Conservation (phyloP, 306 rosid species). For the Clitoria ternatea region DNA sequence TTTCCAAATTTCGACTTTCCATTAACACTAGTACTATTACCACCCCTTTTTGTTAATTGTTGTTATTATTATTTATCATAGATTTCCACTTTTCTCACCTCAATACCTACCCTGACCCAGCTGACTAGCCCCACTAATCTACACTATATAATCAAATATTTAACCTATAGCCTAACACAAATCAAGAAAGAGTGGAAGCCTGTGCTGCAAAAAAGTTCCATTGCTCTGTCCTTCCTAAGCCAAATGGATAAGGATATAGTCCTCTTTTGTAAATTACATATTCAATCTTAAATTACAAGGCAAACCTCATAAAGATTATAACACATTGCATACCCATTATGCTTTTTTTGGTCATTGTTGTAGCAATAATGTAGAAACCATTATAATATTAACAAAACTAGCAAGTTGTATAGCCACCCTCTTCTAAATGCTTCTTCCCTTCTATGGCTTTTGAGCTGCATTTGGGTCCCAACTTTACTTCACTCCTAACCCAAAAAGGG, state of each 20-base stretch:
- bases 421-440: conserved; percentile 11
- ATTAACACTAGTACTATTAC: neutral
- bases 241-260: conserved; percentile 21
- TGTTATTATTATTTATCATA: neutral
- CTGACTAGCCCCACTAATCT: conserved; percentile 6
- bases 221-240: neutral
- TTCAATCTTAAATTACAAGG: conserved; percentile 38
- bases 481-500: conserved; percentile 20
- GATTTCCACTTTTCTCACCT: neutral
- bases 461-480: conserved; percentile 30
- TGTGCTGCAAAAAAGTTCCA: conserved; percentile 7
- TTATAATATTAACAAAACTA: conserved; percentile 20
- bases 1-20: neutral
- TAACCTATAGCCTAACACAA: neutral
- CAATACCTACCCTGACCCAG: conserved; percentile 19
- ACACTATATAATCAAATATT: conserved; percentile 5
- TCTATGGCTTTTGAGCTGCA: conserved; percentile 10
- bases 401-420: conserved; percentile 23
- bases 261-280: neutral
- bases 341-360: conserved; percentile 29
- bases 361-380: conserved; percentile 12
- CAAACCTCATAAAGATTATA: conserved; percentile 15
- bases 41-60: neutral
- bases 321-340: conserved; percentile 13
- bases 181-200: conserved; percentile 18